These are phyloP conservation scores for Trichoderma arundinaceum DNA, from an alignment of 2,329 filamentous ascomycete genomes.

Conservation along the genomic window DNA sequence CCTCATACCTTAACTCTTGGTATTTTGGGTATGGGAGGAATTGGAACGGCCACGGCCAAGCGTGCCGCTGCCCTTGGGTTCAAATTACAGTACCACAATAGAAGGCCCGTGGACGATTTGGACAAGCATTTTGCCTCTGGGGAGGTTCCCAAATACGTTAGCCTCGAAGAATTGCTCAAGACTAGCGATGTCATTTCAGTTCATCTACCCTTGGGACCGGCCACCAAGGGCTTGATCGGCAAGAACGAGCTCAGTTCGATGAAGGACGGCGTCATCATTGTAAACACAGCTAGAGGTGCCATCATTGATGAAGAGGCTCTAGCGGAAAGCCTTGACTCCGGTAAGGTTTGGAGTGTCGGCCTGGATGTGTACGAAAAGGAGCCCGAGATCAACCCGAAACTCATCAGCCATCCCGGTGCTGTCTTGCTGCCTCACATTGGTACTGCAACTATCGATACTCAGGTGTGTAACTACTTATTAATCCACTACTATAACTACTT, in stretches of 20 bases:
- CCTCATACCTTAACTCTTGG: slow-evolving; percentile 53
- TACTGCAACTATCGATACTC: not conserved
- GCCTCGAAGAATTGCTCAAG: slow-evolving; percentile 48
- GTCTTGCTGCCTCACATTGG: slow-evolving; percentile 2
- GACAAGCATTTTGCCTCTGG: slow-evolving; percentile 39
- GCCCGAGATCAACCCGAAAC: slow-evolving; percentile 45
- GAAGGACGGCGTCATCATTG: slow-evolving; percentile 53
- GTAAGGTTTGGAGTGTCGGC: slow-evolving; percentile 54
- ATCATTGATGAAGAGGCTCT: slow-evolving; percentile 56
- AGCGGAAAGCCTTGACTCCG: slow-evolving; percentile 52
- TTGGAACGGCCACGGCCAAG: slow-evolving; percentile 50
- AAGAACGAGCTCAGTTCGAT: slow-evolving; percentile 50
- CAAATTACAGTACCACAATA: slow-evolving; percentile 52
- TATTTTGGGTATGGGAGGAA: slow-evolving; percentile 55
- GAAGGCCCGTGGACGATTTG: slow-evolving; percentile 41
- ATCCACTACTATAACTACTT: no score
- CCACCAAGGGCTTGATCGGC: no score
- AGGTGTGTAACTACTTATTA: no score
- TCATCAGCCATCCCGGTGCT: not conserved
- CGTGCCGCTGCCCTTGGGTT: slow-evolving; percentile 51
- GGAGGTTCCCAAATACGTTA: slow-evolving; percentile 44
- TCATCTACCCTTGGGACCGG: slow-evolving; percentile 35
- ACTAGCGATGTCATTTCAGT: slow-evolving; percentile 50
- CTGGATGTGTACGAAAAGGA: slow-evolving; percentile 56
- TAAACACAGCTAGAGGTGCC: slow-evolving; percentile 59